A percentile compares a stretch with the other conserved stretches of the same genome.
Evolutionary conservation across 306 rosid species (phyloP).

Genomic region (Fragaria iinumae): DNA sequence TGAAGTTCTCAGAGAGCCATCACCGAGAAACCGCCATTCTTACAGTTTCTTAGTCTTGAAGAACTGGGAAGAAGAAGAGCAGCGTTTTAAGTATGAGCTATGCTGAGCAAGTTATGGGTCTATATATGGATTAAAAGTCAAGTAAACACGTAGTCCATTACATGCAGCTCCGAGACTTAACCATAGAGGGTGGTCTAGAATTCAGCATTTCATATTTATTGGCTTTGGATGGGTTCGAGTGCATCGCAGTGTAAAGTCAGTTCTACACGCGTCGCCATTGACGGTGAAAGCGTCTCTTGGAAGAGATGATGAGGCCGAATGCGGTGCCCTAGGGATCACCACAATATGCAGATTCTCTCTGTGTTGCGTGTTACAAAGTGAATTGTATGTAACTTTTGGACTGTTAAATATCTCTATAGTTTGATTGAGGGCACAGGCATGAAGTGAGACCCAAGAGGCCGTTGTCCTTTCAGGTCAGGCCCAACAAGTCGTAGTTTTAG

Average conservation of each 20-base stretch:
- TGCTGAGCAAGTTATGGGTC: neutral
- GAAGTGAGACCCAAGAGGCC: neutral
- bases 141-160: neutral
- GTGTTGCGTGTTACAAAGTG: neutral
- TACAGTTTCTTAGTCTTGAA: neutral
- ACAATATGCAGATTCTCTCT: no score
- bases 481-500: no score
- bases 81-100: neutral
- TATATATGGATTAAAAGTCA: neutral
- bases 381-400: neutral
- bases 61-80: neutral
- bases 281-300: neutral
- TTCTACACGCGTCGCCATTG: constrained; percentile 14
- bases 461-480: no score
- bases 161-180: neutral
- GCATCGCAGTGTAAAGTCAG: neutral
- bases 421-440: neutral
- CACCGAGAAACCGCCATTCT: neutral
- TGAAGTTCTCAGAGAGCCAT: constrained; percentile 1
- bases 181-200: neutral
- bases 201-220: neutral
- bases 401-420: no score
- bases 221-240: neutral
- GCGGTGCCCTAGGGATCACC: constrained; percentile 1
- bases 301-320: constrained; percentile 4